These are phyloP conservation scores for Fusarium nurragi DNA, from an alignment of 2,329 filamentous ascomycete genomes.

Conservation along the genomic window DNA sequence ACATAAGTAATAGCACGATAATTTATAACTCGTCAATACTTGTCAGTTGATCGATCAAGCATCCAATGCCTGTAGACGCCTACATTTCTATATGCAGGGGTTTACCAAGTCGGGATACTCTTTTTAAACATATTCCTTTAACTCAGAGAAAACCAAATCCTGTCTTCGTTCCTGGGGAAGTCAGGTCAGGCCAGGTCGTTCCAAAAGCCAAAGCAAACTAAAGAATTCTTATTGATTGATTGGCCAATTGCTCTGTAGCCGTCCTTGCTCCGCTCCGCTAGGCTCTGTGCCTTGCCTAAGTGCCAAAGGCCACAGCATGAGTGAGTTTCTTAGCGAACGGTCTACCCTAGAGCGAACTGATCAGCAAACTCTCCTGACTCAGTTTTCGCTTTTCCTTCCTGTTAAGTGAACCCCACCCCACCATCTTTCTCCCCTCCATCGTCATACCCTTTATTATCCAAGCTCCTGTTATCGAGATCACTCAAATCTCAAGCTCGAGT, in stretches of 20 bases:
- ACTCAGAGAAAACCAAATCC: not conserved
- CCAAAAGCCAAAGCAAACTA: not conserved
- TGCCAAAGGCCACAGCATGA: constrained; percentile 8
- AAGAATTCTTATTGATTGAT: constrained; percentile 18
- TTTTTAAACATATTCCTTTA: not conserved
- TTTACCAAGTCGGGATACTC: not conserved
- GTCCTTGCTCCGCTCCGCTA: constrained; percentile 15
- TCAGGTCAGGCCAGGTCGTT: not conserved
- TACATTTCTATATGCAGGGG: fast-evolving
- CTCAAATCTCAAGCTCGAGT: constrained; percentile 7
- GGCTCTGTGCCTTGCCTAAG: constrained; percentile 34
- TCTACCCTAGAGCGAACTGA: constrained; percentile 28
- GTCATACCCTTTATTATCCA: constrained; percentile 13
- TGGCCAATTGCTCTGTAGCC: constrained; percentile 13
- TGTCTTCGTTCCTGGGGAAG: not conserved
- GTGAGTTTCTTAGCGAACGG: not conserved
- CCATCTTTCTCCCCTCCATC: constrained; percentile 19
- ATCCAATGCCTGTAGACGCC: not conserved
- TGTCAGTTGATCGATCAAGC: not conserved
- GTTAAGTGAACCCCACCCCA: constrained; percentile 22
- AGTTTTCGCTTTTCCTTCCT: constrained; percentile 14
- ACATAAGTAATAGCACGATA: too few relatives aligned
- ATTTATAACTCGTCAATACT: not conserved
- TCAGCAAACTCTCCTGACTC: constrained; percentile 26
- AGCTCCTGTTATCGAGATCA: constrained; percentile 22